phyloP scores from a whole-genome alignment of 345 rosid species.

The Eucalyptus melliodora region DNA sequence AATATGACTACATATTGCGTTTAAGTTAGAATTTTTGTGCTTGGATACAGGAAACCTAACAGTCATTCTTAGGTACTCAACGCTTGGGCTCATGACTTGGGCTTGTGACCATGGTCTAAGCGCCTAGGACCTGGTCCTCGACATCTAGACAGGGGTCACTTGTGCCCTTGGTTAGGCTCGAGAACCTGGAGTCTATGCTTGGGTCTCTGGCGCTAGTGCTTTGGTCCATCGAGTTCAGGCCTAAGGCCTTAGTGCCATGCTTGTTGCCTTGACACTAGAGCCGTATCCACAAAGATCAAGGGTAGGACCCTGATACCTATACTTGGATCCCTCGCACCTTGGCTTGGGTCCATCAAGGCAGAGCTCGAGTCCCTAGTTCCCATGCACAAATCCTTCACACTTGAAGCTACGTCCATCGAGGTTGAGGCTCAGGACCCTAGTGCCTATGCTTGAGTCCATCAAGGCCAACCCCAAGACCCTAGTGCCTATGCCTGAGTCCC shows the following conservation, averaged over 20 bases:
- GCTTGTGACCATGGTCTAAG: not conserved
- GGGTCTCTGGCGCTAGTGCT: rapidly evolving
- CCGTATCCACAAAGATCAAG: too few relatives aligned
- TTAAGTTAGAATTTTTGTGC: rapidly evolving
- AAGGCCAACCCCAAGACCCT: rapidly evolving
- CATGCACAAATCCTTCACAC: too few relatives aligned
- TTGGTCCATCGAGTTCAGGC: not conserved
- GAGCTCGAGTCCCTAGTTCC: too few relatives aligned
- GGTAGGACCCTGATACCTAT: too few relatives aligned
- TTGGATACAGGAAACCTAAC: too few relatives aligned
- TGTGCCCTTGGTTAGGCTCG: too few relatives aligned
- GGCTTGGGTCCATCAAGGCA: too few relatives aligned
- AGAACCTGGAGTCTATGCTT: too few relatives aligned
- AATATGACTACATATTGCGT: not conserved
- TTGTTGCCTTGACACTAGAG: too few relatives aligned
- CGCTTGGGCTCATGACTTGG: too few relatives aligned
- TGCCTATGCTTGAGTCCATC: not conserved
- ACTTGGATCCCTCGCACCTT: too few relatives aligned
- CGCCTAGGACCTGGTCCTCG: rapidly evolving
- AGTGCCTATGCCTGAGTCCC: not conserved
- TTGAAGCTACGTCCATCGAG: not conserved
- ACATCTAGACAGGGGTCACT: rapidly evolving
- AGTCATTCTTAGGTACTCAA: not conserved
- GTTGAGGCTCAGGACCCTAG: not conserved
- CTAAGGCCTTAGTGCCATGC: not conserved